A percentile compares a stretch with the other conserved stretches of the same genome.
Conservation (phyloP, 2,329 filamentous ascomycete species). For the Pseudopithomyces chartarum region DNA sequence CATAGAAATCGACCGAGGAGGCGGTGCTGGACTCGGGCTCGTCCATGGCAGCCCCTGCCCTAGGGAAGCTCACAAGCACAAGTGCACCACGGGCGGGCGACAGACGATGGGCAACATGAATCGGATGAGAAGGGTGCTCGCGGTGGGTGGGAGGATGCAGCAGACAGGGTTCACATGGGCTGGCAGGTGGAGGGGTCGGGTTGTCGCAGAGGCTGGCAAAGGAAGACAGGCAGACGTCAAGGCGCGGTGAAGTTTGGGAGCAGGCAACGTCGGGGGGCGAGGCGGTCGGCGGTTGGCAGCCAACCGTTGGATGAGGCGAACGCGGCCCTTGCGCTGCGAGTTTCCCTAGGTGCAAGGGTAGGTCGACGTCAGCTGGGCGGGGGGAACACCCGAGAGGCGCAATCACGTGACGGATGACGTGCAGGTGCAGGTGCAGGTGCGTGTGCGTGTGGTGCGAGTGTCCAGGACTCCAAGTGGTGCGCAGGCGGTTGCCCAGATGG, state of each 20-base stretch:
- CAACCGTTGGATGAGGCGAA: conserved; percentile 25
- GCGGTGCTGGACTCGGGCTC: conserved; percentile 40
- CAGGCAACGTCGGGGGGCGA: conserved; percentile 7
- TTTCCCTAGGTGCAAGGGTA: neutral
- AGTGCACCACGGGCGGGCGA: conserved; percentile 29
- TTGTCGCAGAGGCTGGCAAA: neutral
- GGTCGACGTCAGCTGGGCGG: too few relatives aligned
- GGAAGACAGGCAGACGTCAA: neutral
- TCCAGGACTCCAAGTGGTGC: too few relatives aligned
- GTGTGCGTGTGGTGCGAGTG: too few relatives aligned
- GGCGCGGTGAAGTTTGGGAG: conserved; percentile 1
- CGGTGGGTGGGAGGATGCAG: neutral
- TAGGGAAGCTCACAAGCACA: conserved; percentile 36
- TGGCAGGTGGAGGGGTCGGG: too few relatives aligned
- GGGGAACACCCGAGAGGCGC: neutral
- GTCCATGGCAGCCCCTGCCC: conserved; percentile 33
- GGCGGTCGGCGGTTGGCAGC: conserved; percentile 8
- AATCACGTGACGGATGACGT: too few relatives aligned
- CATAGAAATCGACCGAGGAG: conserved; percentile 45
- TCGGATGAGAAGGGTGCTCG: neutral
- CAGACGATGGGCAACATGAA: conserved; percentile 38
- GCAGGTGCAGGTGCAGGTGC: too few relatives aligned
- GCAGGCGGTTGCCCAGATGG: too few relatives aligned
- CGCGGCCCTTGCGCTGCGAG: conserved; percentile 1
- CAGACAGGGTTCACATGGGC: neutral